These are phyloP conservation scores for Rhodomyrtus psidioides DNA, from an alignment of 441 rosid genomes.

Conservation along the genomic window DNA sequence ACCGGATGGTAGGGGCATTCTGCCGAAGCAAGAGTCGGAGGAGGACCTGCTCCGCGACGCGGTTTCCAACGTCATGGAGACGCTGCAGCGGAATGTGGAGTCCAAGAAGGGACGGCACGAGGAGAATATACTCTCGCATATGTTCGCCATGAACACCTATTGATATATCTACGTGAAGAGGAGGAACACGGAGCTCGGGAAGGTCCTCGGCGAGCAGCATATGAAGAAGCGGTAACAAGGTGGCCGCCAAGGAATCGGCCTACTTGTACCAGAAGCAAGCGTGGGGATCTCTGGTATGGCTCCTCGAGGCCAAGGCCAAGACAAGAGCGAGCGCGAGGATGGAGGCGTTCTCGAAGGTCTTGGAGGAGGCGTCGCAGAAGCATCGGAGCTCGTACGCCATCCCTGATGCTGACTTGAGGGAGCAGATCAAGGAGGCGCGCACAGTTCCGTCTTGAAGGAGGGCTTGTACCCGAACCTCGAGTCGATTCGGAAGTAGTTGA, in stretches of 20 bases:
- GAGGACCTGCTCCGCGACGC: constrained; percentile 39
- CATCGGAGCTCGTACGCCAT: constrained; percentile 28
- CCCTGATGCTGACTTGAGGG: constrained; percentile 44
- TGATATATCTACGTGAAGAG: constrained; percentile 62
- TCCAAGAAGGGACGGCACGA: constrained; percentile 32
- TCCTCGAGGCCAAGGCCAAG: constrained; percentile 25
- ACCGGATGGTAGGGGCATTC: constrained; percentile 8
- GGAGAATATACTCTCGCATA: constrained; percentile 30
- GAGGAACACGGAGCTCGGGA: constrained; percentile 41
- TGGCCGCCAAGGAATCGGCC: constrained; percentile 48
- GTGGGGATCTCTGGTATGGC: constrained; percentile 39
- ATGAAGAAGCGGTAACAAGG: constrained; percentile 34
- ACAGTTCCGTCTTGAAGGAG: constrained; percentile 3
- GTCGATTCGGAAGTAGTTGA: constrained; percentile 13
- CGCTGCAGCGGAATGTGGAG: constrained; percentile 43
- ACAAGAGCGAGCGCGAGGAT: constrained; percentile 4
- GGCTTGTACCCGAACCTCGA: constrained; percentile 24
- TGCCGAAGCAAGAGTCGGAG: constrained; percentile 37
- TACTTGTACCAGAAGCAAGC: constrained; percentile 47
- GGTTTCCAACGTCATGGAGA: constrained; percentile 42
- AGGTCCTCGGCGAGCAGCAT: constrained; percentile 40
- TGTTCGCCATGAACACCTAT: constrained; percentile 50
- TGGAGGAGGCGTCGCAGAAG: constrained; percentile 32
- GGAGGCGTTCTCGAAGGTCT: constrained; percentile 29
- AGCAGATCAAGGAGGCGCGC: constrained; percentile 31